phyloP scores from a whole-genome alignment of 108 stramenopile species.

The Nitzschia putrida region DNA sequence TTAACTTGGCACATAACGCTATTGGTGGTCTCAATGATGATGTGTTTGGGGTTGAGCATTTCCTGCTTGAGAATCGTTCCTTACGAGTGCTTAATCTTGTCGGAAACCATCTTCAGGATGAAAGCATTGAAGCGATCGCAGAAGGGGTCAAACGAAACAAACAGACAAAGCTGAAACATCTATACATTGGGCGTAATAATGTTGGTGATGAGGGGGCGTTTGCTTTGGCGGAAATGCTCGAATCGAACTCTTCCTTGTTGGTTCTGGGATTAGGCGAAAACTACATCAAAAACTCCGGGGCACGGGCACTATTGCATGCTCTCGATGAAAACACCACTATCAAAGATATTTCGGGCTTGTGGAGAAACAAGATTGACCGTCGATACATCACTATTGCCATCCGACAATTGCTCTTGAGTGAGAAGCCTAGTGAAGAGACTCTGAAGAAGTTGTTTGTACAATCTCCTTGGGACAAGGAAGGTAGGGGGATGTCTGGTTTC shows the following conservation, averaged over 20 bases:
- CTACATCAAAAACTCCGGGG: conserved; percentile 29
- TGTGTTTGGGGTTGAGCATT: conserved; percentile 16
- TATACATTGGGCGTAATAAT: conserved; percentile 36
- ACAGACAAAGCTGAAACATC: neutral
- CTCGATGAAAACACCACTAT: conserved; percentile 30
- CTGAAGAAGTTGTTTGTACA: conserved; percentile 1
- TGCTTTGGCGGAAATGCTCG: conserved; percentile 24
- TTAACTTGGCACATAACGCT: conserved; percentile 31
- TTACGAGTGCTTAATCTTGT: conserved; percentile 30
- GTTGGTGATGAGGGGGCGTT: conserved; percentile 33
- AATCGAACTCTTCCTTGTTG: conserved; percentile 23
- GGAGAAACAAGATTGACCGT: conserved; percentile 38
- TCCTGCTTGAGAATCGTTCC: conserved; percentile 21
- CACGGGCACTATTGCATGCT: conserved; percentile 22
- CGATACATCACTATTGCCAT: conserved; percentile 39
- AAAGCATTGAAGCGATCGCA: conserved; percentile 14
- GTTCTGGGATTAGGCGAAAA: conserved; percentile 37
- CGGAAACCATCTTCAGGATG: conserved; percentile 25
- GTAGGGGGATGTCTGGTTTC: neutral
- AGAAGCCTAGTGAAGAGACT: neutral
- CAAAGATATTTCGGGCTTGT: conserved; percentile 37
- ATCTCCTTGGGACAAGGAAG: conserved; percentile 1
- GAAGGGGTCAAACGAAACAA: conserved; percentile 16
- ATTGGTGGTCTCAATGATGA: conserved; percentile 24
- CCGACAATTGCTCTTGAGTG: conserved; percentile 19